These are phyloP conservation scores for Annulohypoxylon stygium DNA, from an alignment of 495 filamentous ascomycete genomes.

Conservation along the genomic window DNA sequence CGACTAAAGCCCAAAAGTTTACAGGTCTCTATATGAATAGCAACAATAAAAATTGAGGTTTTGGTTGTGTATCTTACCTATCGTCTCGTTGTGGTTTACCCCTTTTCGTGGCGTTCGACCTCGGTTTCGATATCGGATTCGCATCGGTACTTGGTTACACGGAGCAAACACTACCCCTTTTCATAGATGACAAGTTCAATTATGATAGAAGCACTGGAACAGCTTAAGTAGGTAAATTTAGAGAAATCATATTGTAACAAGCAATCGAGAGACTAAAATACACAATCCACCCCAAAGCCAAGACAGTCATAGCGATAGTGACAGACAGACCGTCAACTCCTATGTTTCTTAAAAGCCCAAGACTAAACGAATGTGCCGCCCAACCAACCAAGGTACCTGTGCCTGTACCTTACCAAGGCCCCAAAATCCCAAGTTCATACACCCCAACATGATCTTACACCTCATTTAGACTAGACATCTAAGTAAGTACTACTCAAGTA, in stretches of 20 bases:
- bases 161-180: not conserved
- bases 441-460: not conserved
- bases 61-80: too few relatives aligned
- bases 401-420: not conserved
- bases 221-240: not conserved
- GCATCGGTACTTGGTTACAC: not conserved
- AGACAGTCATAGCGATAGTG: not conserved
- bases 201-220: not conserved
- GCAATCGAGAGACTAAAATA: not conserved
- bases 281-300: not conserved
- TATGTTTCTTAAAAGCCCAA: not conserved
- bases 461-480: not conserved
- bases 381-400: slow-evolving; percentile 7
- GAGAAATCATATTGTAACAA: not conserved
- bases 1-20: too few relatives aligned
- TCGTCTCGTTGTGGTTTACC: not conserved
- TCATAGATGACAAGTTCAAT: not conserved
- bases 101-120: not conserved
- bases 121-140: slow-evolving; percentile 1
- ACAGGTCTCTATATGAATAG: too few relatives aligned
- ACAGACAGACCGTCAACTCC: slow-evolving; percentile 3
- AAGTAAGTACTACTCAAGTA: not conserved
- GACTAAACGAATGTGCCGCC: not conserved
- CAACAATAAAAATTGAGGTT: too few relatives aligned
- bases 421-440: not conserved